Conservation (phyloP, 78 protist species). For the Fonticula alba region DNA sequence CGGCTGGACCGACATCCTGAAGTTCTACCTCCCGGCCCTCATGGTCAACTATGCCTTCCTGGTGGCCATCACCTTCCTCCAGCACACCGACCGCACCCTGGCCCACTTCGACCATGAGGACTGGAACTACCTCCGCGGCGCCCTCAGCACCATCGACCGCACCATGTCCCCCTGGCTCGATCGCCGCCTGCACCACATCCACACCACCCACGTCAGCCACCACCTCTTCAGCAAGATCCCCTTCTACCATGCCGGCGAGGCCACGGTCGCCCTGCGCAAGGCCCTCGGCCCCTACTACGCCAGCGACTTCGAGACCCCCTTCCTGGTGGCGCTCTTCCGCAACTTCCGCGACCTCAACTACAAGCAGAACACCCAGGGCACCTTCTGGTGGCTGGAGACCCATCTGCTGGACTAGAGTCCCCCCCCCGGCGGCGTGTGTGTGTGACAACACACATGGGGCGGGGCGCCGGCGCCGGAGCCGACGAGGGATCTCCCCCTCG, state of each 20-base stretch:
- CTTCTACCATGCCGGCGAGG: constrained; percentile 9
- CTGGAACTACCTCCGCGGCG: constrained; percentile 54
- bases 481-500: too few relatives aligned
- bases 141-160: constrained; percentile 49
- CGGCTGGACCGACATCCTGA: too few relatives aligned
- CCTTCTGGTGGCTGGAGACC: too few relatives aligned
- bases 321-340: background rate
- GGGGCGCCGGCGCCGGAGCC: too few relatives aligned
- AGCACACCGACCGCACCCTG: constrained; percentile 54
- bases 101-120: constrained; percentile 47
- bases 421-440: too few relatives aligned
- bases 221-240: background rate
- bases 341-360: background rate
- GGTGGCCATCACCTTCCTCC: constrained; percentile 61
- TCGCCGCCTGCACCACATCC: background rate
- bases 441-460: too few relatives aligned
- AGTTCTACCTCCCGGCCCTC: background rate
- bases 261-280: background rate
- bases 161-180: constrained; percentile 7
- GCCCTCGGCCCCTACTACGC: background rate
- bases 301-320: background rate
- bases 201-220: background rate
- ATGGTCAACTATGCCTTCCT: constrained; percentile 43
- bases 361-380: background rate
- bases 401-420: too few relatives aligned